Evolutionary conservation across 2,329 filamentous ascomycete species (phyloP).

Genomic region (Venturia aucupariae): DNA sequence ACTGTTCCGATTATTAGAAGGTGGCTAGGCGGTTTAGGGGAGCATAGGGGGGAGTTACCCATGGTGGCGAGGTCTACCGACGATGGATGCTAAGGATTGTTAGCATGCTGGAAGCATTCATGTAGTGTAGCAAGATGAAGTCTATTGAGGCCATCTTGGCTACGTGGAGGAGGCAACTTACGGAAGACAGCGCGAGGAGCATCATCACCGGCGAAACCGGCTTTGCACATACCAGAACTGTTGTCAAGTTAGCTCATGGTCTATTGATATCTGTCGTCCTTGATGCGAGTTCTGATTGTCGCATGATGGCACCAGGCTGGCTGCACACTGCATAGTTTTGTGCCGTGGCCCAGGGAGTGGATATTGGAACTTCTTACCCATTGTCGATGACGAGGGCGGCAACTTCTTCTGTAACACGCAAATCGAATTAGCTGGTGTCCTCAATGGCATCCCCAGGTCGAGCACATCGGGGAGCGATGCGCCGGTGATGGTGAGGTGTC

Average conservation of each 20-base stretch:
- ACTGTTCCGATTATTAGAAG: conserved; percentile 41
- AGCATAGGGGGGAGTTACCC: conserved; percentile 51
- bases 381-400: conserved; percentile 99
- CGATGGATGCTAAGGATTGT: conserved; percentile 73
- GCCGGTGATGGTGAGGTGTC: conserved; percentile 23
- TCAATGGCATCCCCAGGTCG: background rate
- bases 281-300: conserved; percentile 22
- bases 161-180: conserved; percentile 53
- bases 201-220: conserved; percentile 99
- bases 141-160: background rate
- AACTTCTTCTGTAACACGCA: conserved; percentile 77
- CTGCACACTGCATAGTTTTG: background rate
- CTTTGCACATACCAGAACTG: conserved; percentile 99
- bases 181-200: conserved; percentile 99
- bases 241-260: conserved; percentile 29
- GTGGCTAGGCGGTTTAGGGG: conserved; percentile 15
- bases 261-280: conserved; percentile 19
- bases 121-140: background rate
- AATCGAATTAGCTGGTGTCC: conserved; percentile 24
- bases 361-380: conserved; percentile 70
- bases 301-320: background rate
- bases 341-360: conserved; percentile 16
- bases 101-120: conserved; percentile 7
- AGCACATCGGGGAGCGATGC: background rate
- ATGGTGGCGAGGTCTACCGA: conserved; percentile 99